Evolutionary conservation across 768 basidiomycete genomes (phyloP), one percentile per base, ranked within the genome.

Genomic region (Cystobasidium tubakii): DNA sequence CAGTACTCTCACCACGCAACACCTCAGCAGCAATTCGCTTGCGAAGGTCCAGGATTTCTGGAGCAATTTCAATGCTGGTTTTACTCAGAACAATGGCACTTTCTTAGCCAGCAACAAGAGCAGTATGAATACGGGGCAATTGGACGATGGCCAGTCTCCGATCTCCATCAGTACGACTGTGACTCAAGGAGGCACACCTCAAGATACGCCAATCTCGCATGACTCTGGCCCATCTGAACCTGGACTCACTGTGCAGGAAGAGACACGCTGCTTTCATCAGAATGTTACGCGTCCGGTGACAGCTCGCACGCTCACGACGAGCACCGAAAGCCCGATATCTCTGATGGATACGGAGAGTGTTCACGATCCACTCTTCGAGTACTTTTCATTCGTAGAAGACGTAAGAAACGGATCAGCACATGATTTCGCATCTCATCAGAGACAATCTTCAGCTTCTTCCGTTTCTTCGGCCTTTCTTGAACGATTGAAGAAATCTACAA

Each of bases 101-200:
- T 27, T 29, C 17, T 15, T 31, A 4, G 43, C 6, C 12, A 17
- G 7, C 43, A 43, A 25, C 66, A 67, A 46, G 46, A 21, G n/a
- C 46, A 50, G 21, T n/a, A 21, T 50, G 46, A 50, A 50, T n/a
- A 21, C 21, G 21, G 46, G 46, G 21, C 46, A 50, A 6, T 21
- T 67, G 13, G 66, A 67, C 23, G 66, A 71, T 17, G 69, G 69
- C 3, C 69, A 71, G 31, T 71, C 69, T 19, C 69, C 69, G 25
- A 71, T 71, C 34, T 42, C 36, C 3, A 44, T 62, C 33, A 39
- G 25, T 10, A 71, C 69, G 44, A 57, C 69, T 7, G 55, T 60
- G 9, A 71, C 69, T 9, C 29, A 55, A 15, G 69, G 69, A 9
- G 69, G 69, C 29, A 71, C 69, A 25, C 69, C 69, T 6, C 69